Base-by-base conservation (phyloP, 1,139 yeast species). In the Lodderomyces beijingensis region DNA sequence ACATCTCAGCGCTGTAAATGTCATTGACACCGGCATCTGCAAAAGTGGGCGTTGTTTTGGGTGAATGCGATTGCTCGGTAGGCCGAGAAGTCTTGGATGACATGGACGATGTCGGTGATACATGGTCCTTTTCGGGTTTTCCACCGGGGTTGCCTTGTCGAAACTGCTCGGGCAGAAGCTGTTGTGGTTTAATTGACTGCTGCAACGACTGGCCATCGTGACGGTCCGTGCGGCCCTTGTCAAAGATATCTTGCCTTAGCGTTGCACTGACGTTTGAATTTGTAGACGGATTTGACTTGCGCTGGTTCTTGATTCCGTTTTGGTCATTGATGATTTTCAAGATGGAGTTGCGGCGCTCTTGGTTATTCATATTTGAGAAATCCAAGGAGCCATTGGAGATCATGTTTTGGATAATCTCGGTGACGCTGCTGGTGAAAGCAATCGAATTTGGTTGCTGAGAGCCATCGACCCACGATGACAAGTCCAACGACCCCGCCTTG, bases 181-280 rank as follows among this genome's bases (percentile, higher is more conserved):
- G 25, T 14, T 23, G 14, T 7, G 10, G 10, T 12, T 9, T 6
- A 23, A 23, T 23, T 8, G 11, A 10, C 7, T 12, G 14, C 14
- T 6, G 11, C 7, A 8, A 6, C 25, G 14, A 10, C 12, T 23
- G 24, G 20, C 24, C 23, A 24, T 31, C 28, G 23, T 20, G n/a
- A 9, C 11, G n/a, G 11, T 21, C 25, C 11, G 20, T 32, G n/a
- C 28, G 31, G 18, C 29, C 35, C 27, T 54, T 57, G 13, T 57
- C 64, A 43, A 66, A 67, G n/a, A 68, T 68, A 38, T 68, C 74
- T 42, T 67, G 72, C 33, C 68, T 46, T 30, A 67, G 53, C 12
- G 51, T 55, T 1, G 64, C 46, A 19, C 38, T 39, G 1, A 30
- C 20, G 25, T 33, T 35, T 18, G 32, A 28, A 15, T 31, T 27